Base-by-base conservation (phyloP, 345 rosid species). In the Lagerstroemia speciosa region DNA sequence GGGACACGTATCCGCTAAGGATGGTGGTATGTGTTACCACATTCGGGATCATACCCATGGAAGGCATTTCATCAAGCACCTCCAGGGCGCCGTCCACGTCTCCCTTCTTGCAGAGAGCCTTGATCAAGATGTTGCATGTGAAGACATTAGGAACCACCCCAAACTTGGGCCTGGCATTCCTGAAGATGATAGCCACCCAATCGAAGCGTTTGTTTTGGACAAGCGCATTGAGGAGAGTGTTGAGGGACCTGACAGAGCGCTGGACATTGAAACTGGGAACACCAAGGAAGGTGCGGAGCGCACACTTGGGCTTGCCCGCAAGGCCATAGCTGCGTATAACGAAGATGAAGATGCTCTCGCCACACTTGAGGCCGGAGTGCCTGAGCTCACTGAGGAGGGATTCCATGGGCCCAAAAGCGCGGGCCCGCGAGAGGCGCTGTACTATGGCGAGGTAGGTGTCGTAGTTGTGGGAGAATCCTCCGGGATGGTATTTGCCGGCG, bases 61-160 rank as follows among this genome's bases (percentile, higher is more conserved):
- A 67, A 1, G 96, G 97, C 90, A 90, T 93, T 82, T 90, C 96
- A 36, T 87, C 97, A 52, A 90, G 74, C 77, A 89, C 83, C 78
- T 79, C 75, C 43, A 70, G 63, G 0, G 97, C 93, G 66, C 74
- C 77, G 32, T 85, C 93, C 0, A 93, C 71, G 41, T 90, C 92
- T 41, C 82, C 73, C 50, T 81, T 84, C 80, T 78, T 72, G 46
- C 93, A 87, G 0, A 87, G 81, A 8, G 89, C 97, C 60, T 90
- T 93, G 14, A 87, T 83, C 62, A 90, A 78, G 48, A 93, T 83
- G 62, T 93, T 93, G 68, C 81, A 77, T 26, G 93, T 88, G 65
- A 86, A 87, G 63, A 90, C 87, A 74, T 93, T 86, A 2, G 98
- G 93, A 7, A 83, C 67, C 36, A 93, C 87, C 16, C 80, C 81